Conservation (phyloP, 2,329 filamentous ascomycete species). For the Coleophoma eucalyptorum region DNA sequence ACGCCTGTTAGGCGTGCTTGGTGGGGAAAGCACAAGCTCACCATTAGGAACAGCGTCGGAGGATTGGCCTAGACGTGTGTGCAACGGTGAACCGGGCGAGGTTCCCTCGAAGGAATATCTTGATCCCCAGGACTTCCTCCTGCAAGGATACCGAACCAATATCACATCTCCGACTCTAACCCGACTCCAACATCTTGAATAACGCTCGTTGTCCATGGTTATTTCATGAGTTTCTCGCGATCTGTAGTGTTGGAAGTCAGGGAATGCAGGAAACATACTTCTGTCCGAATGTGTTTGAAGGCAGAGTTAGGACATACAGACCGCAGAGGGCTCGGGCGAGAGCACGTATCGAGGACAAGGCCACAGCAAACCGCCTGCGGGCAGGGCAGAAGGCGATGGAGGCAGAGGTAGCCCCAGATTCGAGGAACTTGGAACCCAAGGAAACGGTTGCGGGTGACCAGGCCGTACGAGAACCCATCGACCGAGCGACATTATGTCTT, state of each 20-base stretch:
- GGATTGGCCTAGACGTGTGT: no score
- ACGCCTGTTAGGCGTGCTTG: no score
- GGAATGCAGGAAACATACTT: conserved; percentile 17
- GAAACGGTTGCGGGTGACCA: not conserved
- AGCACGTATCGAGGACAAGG: conserved; percentile 11
- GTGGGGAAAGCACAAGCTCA: no score
- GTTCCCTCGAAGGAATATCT: no score
- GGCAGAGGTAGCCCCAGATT: conserved; percentile 4
- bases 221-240: conserved; percentile 7
- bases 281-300: conserved; percentile 8
- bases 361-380: conserved; percentile 5
- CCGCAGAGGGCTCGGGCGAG: conserved; percentile 16
- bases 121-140: no score
- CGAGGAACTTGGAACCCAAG: no score
- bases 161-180: no score
- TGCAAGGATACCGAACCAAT: no score
- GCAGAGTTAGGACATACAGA: conserved; percentile 19
- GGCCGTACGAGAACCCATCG: conserved; percentile 12
- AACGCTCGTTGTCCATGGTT: not conserved
- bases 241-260: conserved; percentile 5
- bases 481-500: conserved; percentile 24
- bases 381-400: conserved; percentile 12
- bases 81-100: no score
- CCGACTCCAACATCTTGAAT: no score
- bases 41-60: no score